phyloP scores from a whole-genome alignment of 2,329 filamentous ascomycete species.

The Aspergillus brasiliensis region DNA sequence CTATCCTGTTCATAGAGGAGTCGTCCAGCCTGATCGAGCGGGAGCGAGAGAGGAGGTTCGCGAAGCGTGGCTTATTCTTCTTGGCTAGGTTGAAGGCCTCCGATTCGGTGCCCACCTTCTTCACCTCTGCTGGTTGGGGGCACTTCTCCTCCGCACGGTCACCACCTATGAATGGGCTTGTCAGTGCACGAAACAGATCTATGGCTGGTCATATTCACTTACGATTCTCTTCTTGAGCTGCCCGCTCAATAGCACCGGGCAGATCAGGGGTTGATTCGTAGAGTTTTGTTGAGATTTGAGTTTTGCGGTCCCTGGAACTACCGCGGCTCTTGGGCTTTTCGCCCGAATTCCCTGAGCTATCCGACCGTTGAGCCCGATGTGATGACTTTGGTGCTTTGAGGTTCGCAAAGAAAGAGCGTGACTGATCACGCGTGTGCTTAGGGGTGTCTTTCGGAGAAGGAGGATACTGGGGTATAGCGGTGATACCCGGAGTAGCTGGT shows the following conservation, averaged over 20 bases:
- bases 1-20: constrained; percentile 32
- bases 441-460: constrained; percentile 44
- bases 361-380: constrained; percentile 45
- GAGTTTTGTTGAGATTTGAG: constrained; percentile 36
- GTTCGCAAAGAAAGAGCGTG: constrained; percentile 50
- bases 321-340: constrained; percentile 46
- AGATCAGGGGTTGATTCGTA: constrained; percentile 49
- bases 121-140: constrained; percentile 24
- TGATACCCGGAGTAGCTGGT: constrained; percentile 45
- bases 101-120: constrained; percentile 30
- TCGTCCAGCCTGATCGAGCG: constrained; percentile 50
- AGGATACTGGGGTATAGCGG: constrained; percentile 49
- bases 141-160: constrained; percentile 24
- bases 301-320: constrained; percentile 47
- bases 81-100: constrained; percentile 34
- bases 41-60: constrained; percentile 47
- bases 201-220: constrained; percentile 9
- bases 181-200: constrained; percentile 6
- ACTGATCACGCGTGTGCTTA: constrained; percentile 48
- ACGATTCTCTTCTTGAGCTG: constrained; percentile 33
- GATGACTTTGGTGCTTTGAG: constrained; percentile 51
- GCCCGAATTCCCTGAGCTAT: constrained; percentile 39
- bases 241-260: constrained; percentile 32
- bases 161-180: constrained; percentile 21
- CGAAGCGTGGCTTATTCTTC: constrained; percentile 49